Evolutionary conservation across 768 basidiomycete genomes (phyloP).

Genomic region (Leucogyrophana mollusca): DNA sequence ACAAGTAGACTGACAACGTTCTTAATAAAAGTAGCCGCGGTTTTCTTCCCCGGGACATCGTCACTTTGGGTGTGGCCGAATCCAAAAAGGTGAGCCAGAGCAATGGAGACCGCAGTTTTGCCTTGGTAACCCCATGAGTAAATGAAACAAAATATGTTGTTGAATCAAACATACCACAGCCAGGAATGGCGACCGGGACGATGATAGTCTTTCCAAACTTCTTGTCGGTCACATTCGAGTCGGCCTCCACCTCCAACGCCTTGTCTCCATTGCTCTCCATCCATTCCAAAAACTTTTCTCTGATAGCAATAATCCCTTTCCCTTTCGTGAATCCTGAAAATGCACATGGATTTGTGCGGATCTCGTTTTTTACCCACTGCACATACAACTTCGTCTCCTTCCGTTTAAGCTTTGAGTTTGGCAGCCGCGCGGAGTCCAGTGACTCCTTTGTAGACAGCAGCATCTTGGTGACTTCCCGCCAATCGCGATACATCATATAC

Average conservation of each 20-base stretch:
- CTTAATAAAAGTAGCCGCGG: conserved; percentile 65
- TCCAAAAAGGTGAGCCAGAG: conserved; percentile 73
- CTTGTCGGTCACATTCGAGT: conserved; percentile 15
- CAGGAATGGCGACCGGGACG: conserved; percentile 87
- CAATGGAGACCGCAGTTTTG: conserved; percentile 84
- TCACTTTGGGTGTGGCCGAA: conserved; percentile 96
- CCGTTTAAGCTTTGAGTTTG: conserved; percentile 68
- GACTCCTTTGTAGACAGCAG: conserved; percentile 48
- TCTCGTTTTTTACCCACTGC: conserved; percentile 80
- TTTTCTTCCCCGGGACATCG: conserved; percentile 76
- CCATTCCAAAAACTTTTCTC: conserved; percentile 80
- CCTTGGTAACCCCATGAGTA: too few relatives aligned
- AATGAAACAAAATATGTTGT: too few relatives aligned
- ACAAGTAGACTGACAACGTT: conserved; percentile 66
- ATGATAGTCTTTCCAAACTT: conserved; percentile 75
- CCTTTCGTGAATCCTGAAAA: conserved; percentile 69
- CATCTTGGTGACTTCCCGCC: conserved; percentile 88
- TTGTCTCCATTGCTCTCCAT: conserved; percentile 47
- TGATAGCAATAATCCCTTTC: conserved; percentile 81
- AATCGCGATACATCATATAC: conserved; percentile 98
- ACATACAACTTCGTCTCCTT: conserved; percentile 79
- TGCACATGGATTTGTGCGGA: conserved; percentile 51
- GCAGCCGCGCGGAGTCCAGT: conserved; percentile 38
- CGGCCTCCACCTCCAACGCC: conserved; percentile 25
- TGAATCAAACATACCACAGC: conserved; percentile 68